Conservation (phyloP, 768 basidiomycete species). For the Russula ochroleuca region DNA sequence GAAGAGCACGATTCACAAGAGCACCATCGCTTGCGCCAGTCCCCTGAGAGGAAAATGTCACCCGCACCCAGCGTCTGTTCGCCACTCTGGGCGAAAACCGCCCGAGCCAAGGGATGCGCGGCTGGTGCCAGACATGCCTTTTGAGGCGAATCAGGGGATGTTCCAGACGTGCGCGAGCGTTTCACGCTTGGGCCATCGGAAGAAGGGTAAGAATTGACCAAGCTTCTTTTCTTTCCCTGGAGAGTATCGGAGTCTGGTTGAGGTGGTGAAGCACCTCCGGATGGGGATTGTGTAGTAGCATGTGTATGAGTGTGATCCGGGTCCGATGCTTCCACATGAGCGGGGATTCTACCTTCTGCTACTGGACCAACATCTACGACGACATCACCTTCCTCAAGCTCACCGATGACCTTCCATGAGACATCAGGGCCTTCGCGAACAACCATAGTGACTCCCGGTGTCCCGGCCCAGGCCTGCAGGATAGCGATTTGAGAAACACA, state of each 20-base stretch:
- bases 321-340: not conserved
- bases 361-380: slow-evolving; percentile 11
- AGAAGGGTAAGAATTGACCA: slow-evolving; percentile 29
- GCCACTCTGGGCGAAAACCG: slow-evolving; percentile 38
- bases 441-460: slow-evolving; percentile 63
- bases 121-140: slow-evolving; percentile 54
- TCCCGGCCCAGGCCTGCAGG: slow-evolving; percentile 62
- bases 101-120: slow-evolving; percentile 43
- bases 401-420: slow-evolving; percentile 51
- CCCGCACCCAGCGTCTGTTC: slow-evolving; percentile 47
- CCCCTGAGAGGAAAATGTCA: slow-evolving; percentile 71
- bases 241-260: not conserved
- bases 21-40: slow-evolving; percentile 79
- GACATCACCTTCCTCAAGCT: slow-evolving; percentile 30
- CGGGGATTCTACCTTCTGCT: not conserved
- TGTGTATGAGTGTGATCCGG: not conserved
- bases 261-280: not conserved
- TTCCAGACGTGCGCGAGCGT: slow-evolving; percentile 41
- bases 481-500: slow-evolving; percentile 58
- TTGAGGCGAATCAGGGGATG: slow-evolving; percentile 32
- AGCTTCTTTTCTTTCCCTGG: slow-evolving; percentile 43
- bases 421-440: slow-evolving; percentile 45
- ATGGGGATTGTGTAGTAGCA: not conserved
- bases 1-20: slow-evolving; percentile 61
- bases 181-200: slow-evolving; percentile 42